Evolutionary conservation across 1,284 basidiomycete species (phyloP), one percentile per base, ranked within the genome.

Genomic region (Mixia osmundae): DNA sequence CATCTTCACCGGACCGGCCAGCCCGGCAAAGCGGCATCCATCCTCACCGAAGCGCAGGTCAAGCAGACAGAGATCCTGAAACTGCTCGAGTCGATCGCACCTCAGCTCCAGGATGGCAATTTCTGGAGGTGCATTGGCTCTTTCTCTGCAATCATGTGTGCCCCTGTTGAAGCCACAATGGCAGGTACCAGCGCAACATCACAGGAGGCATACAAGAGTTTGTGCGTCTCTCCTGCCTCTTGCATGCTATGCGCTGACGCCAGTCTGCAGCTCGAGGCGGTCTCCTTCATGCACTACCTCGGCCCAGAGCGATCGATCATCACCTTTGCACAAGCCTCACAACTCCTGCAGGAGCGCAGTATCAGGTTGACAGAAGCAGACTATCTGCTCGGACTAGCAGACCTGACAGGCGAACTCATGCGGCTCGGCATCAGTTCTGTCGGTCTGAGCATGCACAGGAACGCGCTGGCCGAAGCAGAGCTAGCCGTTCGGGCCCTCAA

Each of bases 351-450:
- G 19, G 69, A 72, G 49, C 25, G 29, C 10, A 55, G 63, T 44
- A 69, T 80, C 46, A 66, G 69, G 9, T 49, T 80, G 20, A 63
- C 78, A 2, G 53, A 67, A 19, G 69, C 74, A 36, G 85, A 94
- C 49, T 95, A 94, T 54, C 62, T 94, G 11, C 67, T 95, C 2
- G 89, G 89, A 11, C 61, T 94, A 21, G 83, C 80, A 2, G 89
- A 97, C 55, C 62, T 97, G 23, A 91, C 83, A 0, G 89, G 89
- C 28, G 89, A 95, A 57, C 68, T 89, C n/a, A 95, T 95, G 89
- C 69, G 89, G 25, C 77, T 76, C 44, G 82, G 83, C 3, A 91
- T 87, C 42, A 76, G 57, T 42, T 50, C 35, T 4, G 21, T 28
- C n/a, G 26, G 35, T n/a, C n/a, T n/a, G n/a, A n/a, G n/a, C n/a